Evolutionary conservation across 2,329 filamentous ascomycete genomes (phyloP), one percentile per base, ranked within the genome.

Genomic region (Proliferodiscus dingleyae): DNA sequence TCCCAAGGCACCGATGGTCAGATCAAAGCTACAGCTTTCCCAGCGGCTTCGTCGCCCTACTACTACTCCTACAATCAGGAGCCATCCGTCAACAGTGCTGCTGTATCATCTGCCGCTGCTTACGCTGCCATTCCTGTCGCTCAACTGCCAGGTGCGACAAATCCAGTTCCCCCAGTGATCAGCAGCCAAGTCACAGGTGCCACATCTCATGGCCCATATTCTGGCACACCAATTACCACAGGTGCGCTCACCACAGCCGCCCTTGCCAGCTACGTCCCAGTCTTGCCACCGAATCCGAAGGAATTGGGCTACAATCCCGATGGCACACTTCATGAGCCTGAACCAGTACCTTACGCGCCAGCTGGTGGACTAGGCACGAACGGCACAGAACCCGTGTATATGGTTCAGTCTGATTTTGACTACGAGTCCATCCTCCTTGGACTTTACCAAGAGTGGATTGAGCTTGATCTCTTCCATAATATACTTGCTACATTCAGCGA

Each of bases 391-490:
- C 87, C 87, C 2, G 78, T 89, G 1, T 91, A 91, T 65, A 80
- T 84, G 50, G 81, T 87, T 0, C 75, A 87, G 58, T 87, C 83
- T 52, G 88, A 94, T 60, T 93, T 89, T 60, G 88, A 93, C 64
- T 93, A 84, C 62, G 75, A 91, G 62, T 89, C 85, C 0, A 47
- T 61, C 38, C 73, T 93, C 0, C 71, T 93, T 10, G 85, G 77
- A 10, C 70, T 91, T 0, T 90, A 91, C 61, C 84, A 89, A 58
- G 87, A 93, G 66, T 93, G 80, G 77, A 89, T 91, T 43, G 87
- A 93, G 67, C 73, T 93, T 1, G 88, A 93, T 61, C 73, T 89
- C 11, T 93, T 93, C 74, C 81, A 87, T 64, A 81, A 85, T 61
- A 87, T 84, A 11, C 73, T 93, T 3, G 79, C 77, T 0, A 77